Conservation (phyloP, 345 rosid genomes). For the Populus alba region DNA sequence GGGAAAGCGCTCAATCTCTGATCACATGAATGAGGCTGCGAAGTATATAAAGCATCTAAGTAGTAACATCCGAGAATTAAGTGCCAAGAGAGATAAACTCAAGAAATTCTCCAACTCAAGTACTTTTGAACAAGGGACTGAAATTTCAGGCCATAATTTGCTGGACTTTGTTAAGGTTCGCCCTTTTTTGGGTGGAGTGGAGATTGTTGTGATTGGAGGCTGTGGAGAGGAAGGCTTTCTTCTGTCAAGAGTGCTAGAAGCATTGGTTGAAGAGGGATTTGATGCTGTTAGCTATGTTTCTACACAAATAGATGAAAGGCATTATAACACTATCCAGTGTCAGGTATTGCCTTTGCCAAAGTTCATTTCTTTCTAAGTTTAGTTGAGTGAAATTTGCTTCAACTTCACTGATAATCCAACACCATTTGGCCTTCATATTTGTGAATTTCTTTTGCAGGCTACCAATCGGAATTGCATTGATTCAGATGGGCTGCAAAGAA, state of each 20-base stretch:
- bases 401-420: background rate
- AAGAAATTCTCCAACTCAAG: constrained; percentile 28
- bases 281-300: constrained; percentile 28
- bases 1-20: constrained; percentile 86
- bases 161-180: constrained; percentile 30
- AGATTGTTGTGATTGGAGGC: constrained; percentile 41
- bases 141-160: background rate
- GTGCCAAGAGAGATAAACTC: constrained; percentile 42
- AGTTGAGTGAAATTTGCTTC: background rate
- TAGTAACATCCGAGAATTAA: constrained; percentile 40
- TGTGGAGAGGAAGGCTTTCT: constrained; percentile 23
- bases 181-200: constrained; percentile 42
- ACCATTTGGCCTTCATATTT: background rate
- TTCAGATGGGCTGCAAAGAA: constrained; percentile 19
- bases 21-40: constrained; percentile 68
- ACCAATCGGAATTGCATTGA: constrained; percentile 3
- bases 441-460: constrained; percentile 17
- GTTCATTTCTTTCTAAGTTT: background rate
- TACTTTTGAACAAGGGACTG: constrained; percentile 10
- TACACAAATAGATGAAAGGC: constrained; percentile 14
- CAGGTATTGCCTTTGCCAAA: constrained; percentile 22
- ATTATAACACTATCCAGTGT: constrained; percentile 24
- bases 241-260: constrained; percentile 30
- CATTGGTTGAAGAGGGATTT: constrained; percentile 31
- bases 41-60: constrained; percentile 55